A percentile compares a stretch with the other conserved stretches of the same genome.
Evolutionary conservation across 2,329 filamentous ascomycete genomes (phyloP).

Genomic region (Ophiosphaerella narmari): DNA sequence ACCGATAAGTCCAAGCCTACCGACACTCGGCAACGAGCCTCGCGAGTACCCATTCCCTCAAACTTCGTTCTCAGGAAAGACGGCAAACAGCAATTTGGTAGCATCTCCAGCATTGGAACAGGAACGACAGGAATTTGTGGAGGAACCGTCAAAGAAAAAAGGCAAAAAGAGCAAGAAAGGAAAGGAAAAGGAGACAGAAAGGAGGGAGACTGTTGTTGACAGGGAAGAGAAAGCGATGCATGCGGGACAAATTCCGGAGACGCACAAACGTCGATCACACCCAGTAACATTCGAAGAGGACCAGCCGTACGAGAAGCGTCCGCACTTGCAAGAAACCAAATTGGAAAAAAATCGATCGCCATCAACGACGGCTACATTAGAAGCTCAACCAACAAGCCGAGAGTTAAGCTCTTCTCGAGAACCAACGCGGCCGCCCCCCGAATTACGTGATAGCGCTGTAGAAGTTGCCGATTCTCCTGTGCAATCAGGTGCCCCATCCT

Average conservation of each 20-base stretch:
- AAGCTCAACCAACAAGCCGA: conserved; percentile 9
- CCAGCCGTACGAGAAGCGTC: conserved; percentile 42
- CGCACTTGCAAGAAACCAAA: conserved; percentile 2
- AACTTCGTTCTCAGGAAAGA: conserved; percentile 12
- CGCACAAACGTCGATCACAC: conserved; percentile 42
- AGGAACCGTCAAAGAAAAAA: conserved; percentile 50
- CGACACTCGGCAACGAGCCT: conserved; percentile 13
- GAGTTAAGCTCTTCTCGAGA: conserved; percentile 19
- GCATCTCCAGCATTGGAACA: conserved; percentile 17
- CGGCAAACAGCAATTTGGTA: neutral
- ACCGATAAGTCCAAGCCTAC: neutral
- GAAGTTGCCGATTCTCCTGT: conserved; percentile 52
- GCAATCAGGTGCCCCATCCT: conserved; percentile 30
- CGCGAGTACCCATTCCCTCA: conserved; percentile 37
- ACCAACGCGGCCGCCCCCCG: conserved; percentile 44
- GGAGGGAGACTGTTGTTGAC: conserved; percentile 8
- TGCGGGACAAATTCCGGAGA: conserved; percentile 9
- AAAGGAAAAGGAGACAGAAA: conserved; percentile 22
- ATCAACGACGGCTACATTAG: conserved; percentile 1
- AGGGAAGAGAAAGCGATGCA: neutral
- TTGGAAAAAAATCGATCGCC: neutral
- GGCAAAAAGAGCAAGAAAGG: conserved; percentile 44
- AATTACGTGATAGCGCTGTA: conserved; percentile 53
- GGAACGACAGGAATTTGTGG: conserved; percentile 20
- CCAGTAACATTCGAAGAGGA: conserved; percentile 37